Conservation (phyloP, 805 yeast species). For the Hyphopichia homilentoma region DNA sequence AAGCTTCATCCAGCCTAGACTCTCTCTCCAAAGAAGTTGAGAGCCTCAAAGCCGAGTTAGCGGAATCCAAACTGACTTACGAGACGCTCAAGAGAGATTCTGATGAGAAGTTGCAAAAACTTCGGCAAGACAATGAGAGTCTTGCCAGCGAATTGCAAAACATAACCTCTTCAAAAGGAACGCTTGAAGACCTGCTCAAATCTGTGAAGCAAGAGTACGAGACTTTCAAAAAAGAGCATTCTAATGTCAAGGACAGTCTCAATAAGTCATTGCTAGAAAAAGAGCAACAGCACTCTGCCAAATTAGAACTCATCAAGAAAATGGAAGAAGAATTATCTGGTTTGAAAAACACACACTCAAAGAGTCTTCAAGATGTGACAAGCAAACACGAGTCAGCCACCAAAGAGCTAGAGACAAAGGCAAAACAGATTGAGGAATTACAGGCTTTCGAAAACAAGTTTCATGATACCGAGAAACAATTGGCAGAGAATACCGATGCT, state of each 20-base stretch:
- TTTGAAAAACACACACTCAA: slow-evolving; percentile 2
- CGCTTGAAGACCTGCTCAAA: background rate
- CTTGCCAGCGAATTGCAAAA: slow-evolving; percentile 1
- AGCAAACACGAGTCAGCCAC: slow-evolving; percentile 1
- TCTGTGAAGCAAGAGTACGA: slow-evolving; percentile 1
- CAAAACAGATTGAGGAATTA: slow-evolving; percentile 1
- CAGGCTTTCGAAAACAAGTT: slow-evolving; percentile 1
- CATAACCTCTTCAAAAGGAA: background rate
- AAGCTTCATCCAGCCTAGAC: slow-evolving; percentile 2
- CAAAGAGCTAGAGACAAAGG: slow-evolving; percentile 3
- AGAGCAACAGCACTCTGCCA: background rate
- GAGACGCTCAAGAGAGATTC: slow-evolving; percentile 1
- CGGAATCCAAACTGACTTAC: slow-evolving; percentile 8
- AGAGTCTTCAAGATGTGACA: slow-evolving; percentile 1
- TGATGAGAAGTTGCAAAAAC: background rate
- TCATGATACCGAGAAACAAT: background rate
- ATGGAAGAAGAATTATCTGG: background rate
- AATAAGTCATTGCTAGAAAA: slow-evolving; percentile 3
- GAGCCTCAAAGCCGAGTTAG: slow-evolving; percentile 9
- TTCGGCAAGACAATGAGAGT: background rate
- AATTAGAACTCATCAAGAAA: background rate
- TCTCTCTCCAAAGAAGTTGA: slow-evolving; percentile 1
- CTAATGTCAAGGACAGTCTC: background rate
- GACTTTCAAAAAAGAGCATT: background rate
- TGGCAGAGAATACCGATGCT: background rate